Percentiles rank a stretch among this genome's conserved stretches.
phyloP scores from a whole-genome alignment of 805 yeast species.

The Starmera caribaea region DNA sequence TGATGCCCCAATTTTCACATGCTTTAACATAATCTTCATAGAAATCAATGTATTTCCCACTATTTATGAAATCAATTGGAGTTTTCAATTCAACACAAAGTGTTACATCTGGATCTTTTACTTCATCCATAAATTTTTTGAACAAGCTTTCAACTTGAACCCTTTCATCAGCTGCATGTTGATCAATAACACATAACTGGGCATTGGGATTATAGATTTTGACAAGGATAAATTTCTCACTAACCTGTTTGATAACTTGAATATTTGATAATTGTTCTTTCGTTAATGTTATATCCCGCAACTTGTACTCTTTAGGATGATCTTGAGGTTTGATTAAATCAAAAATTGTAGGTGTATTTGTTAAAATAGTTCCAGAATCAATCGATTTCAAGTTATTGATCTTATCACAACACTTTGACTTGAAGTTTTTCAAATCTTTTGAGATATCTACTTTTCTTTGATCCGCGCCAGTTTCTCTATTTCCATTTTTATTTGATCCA shows the following conservation, averaged over 20 bases:
- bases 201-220: conserved; percentile 10
- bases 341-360: no score
- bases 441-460: no score
- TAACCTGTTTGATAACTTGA: conserved; percentile 47
- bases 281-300: conserved; percentile 3
- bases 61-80: no score
- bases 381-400: conserved; percentile 5
- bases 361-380: background rate
- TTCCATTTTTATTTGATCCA: background rate
- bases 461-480: background rate
- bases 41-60: no score
- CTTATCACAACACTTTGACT: conserved; percentile 1
- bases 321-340: background rate
- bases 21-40: conserved; percentile 3
- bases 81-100: conserved; percentile 7
- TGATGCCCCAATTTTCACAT: conserved; percentile 37
- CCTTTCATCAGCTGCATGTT: conserved; percentile 82
- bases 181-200: conserved; percentile 47
- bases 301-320: background rate
- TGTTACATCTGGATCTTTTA: conserved; percentile 14
- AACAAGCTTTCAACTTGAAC: conserved; percentile 45
- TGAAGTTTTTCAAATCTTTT: no score
- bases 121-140: conserved; percentile 24
- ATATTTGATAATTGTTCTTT: conserved; percentile 15
- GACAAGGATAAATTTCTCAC: conserved; percentile 51